Base-by-base conservation (phyloP, 768 basidiomycete species). In the Glaciozyma antarctica region DNA sequence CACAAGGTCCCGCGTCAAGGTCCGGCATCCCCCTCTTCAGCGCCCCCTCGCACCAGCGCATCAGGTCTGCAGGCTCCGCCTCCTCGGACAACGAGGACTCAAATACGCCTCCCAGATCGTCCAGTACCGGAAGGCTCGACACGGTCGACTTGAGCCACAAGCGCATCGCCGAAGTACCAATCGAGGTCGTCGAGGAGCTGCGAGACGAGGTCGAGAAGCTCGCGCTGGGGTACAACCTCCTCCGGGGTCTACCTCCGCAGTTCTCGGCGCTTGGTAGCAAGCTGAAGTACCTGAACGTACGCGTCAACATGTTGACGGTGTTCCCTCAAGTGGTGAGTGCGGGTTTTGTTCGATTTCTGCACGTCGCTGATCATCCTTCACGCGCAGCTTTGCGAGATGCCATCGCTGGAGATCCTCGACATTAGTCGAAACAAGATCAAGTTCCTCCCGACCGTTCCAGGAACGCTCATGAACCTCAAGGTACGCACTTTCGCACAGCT, bases 341-440 rank as follows among this genome's bases (percentile, higher is more conserved):
- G 9, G 32, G 89, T 82, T 49, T 64, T 67, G 56, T 43, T 45
- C 62, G 17, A 43, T 19, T 48, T 56, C 41, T 16, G n/a, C 12
- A 51, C 57, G 57, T 58, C 67, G 48, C 63, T 61, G 10, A 66
- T 24, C 19, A 5, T 28, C 24, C 34, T 5, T 15, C n/a, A 19
- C 13, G 22, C 47, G 17, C 71, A 94, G 92, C 80, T 95, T 52
- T 90, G 88, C 53, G 78, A 84, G 22, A 85, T 98, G 79, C 84
- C 86, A 5, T 86, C 86, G 9, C 81, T 99, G 61, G 94, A 99
- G 77, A 94, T 92, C 64, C 79, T 99, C 68, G 95, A 99, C 76
- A 82, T 99, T 51, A 92, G 90, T 69, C 85, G 88, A 70, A 99
- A 99, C 78, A 89, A 86, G 77, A 83, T 99, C 71, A 85, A 82